Conservation (phyloP, 176 grass and related monocot species). For the Ensete ventricosum region DNA sequence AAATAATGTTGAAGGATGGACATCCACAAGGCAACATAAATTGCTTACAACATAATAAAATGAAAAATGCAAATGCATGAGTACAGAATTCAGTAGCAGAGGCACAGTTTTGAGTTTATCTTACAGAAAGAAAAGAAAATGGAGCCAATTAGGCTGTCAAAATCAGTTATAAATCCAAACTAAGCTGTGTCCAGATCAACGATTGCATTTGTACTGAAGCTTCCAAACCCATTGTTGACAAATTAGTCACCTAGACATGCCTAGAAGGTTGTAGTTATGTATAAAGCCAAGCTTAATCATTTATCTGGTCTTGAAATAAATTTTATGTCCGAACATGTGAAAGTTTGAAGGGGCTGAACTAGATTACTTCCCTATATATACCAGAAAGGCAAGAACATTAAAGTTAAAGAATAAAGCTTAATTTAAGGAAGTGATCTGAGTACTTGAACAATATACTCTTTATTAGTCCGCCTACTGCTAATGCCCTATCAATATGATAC, state of each 20-base stretch:
- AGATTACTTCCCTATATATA: no score
- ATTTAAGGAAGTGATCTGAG: background rate
- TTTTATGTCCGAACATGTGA: no score
- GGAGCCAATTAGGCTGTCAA: background rate
- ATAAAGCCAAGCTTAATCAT: background rate
- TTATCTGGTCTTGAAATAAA: background rate
- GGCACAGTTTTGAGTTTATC: background rate
- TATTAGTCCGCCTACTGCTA: background rate
- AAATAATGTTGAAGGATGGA: background rate
- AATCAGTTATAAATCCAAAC: background rate
- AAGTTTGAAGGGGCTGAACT: no score
- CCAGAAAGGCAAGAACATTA: background rate
- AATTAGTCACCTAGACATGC: background rate
- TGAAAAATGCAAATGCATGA: no score
- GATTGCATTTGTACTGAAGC: background rate
- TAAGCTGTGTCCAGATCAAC: background rate
- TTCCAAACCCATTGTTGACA: background rate
- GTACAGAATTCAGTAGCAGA: background rate
- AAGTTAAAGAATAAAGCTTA: background rate
- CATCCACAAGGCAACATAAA: background rate
- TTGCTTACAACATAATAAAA: background rate
- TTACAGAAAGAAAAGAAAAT: background rate
- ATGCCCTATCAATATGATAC: background rate
- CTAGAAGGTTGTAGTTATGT: background rate
- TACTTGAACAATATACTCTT: background rate